These are phyloP conservation scores for Yueomyces sinensis DNA, from an alignment of 805 yeast species.

Conservation along the genomic window DNA sequence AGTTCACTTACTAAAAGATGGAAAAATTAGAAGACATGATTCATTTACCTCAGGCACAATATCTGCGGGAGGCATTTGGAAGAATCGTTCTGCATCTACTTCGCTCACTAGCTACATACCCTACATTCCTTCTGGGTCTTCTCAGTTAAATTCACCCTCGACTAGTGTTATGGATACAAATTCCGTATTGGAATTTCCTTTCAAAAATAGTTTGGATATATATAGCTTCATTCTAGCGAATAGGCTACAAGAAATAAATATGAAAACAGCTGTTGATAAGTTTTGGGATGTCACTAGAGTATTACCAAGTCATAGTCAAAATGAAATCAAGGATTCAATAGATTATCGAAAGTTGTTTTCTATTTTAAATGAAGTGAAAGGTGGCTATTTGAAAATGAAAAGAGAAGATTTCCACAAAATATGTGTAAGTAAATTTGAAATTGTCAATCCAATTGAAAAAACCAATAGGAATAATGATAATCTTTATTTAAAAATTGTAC, in stretches of 20 bases:
- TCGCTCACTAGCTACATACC: constrained; percentile 6
- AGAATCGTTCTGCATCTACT: constrained; percentile 10
- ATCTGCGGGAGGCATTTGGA: too few species aligned
- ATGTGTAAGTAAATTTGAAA: background rate
- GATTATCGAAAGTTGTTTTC: constrained; percentile 11
- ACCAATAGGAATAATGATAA: constrained; percentile 5
- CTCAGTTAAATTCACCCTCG: too few species aligned
- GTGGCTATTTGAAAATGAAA: constrained; percentile 23
- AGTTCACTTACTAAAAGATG: too few species aligned
- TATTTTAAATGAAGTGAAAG: constrained; percentile 17
- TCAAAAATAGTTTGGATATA: constrained; percentile 16
- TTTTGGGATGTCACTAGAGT: constrained; percentile 4
- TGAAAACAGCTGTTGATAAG: constrained; percentile 5
- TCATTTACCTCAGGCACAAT: too few species aligned
- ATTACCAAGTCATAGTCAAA: background rate
- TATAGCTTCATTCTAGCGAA: constrained; percentile 15
- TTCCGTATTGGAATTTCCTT: constrained; percentile 5
- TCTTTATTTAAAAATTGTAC: constrained; percentile 17
- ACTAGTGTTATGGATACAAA: too few species aligned
- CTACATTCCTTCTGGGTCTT: too few species aligned
- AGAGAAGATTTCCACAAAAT: constrained; percentile 17
- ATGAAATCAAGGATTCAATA: background rate
- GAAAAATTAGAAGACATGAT: too few species aligned
- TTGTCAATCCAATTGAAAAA: constrained; percentile 5
- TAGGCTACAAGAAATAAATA: constrained; percentile 5